Evolutionary conservation across 2,329 filamentous ascomycete species (phyloP).

Genomic region (Fusarium tupiense): DNA sequence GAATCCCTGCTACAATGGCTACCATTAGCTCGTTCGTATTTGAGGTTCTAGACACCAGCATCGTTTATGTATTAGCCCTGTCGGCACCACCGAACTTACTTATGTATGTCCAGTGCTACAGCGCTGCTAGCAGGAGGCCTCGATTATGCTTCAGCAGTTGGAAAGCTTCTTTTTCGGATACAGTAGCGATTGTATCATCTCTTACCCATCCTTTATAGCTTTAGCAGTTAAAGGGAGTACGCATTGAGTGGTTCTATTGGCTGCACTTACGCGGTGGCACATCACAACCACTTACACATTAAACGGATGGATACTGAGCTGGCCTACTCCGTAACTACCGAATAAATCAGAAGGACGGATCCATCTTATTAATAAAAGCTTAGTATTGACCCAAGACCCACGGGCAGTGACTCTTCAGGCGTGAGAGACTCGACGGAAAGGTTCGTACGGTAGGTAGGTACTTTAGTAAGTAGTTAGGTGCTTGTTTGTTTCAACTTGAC

Average conservation of each 20-base stretch:
- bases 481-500: slow-evolving; percentile 4
- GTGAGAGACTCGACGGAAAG: neutral
- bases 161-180: neutral
- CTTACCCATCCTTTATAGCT: neutral
- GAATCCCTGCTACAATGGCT: neutral
- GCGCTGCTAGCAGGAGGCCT: neutral
- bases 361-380: neutral
- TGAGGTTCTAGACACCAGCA: neutral
- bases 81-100: slow-evolving; percentile 6
- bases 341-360: neutral
- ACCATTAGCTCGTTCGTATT: slow-evolving; percentile 5
- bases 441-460: neutral
- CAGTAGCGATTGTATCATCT: neutral
- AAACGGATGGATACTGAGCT: neutral
- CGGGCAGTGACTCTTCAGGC: slow-evolving; percentile 28
- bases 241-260: neutral
- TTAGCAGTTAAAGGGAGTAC: neutral
- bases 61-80: neutral
- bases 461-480: neutral
- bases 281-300: neutral
- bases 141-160: neutral
- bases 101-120: neutral
- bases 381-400: neutral
- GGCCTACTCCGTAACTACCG: too few relatives aligned
- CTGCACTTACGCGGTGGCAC: neutral